These are phyloP conservation scores for Apiospora kogelbergensis DNA, from an alignment of 2,329 filamentous ascomycete genomes.

Conservation along the genomic window DNA sequence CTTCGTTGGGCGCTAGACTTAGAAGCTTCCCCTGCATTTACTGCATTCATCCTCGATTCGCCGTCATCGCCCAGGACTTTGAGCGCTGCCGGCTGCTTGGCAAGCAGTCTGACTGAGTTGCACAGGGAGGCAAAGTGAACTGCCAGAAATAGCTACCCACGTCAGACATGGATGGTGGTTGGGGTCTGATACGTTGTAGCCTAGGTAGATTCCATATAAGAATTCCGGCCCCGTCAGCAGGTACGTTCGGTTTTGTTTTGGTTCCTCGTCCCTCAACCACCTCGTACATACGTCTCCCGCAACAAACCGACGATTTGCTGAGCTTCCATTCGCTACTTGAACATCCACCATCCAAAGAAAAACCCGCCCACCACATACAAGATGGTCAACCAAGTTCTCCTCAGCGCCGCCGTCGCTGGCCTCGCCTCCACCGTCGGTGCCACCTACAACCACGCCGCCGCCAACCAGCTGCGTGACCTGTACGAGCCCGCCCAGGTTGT, in stretches of 20 bases:
- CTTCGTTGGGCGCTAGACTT: background rate
- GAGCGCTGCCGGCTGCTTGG: background rate
- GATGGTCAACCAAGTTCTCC: slow-evolving; percentile 2
- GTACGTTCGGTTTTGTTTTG: background rate
- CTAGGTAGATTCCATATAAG: background rate
- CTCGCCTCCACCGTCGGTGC: slow-evolving; percentile 3
- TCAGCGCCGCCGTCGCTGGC: slow-evolving; percentile 5
- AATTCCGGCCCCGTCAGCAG: background rate
- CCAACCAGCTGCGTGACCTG: background rate
- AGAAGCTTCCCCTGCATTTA: background rate
- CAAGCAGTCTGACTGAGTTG: background rate
- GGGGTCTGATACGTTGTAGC: background rate
- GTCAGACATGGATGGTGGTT: background rate
- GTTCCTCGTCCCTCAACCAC: background rate
- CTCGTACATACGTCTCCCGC: background rate
- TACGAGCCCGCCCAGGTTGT: background rate
- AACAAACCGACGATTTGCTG: background rate
- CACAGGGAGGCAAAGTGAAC: background rate
- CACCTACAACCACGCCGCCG: background rate
- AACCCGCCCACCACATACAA: background rate
- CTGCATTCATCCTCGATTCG: background rate
- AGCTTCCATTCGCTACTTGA: background rate
- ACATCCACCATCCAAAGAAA: background rate
- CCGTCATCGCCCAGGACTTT: background rate
- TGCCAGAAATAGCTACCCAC: background rate